Evolutionary conservation across 768 basidiomycete genomes (phyloP).

Genomic region (Boletellus ananiceps): DNA sequence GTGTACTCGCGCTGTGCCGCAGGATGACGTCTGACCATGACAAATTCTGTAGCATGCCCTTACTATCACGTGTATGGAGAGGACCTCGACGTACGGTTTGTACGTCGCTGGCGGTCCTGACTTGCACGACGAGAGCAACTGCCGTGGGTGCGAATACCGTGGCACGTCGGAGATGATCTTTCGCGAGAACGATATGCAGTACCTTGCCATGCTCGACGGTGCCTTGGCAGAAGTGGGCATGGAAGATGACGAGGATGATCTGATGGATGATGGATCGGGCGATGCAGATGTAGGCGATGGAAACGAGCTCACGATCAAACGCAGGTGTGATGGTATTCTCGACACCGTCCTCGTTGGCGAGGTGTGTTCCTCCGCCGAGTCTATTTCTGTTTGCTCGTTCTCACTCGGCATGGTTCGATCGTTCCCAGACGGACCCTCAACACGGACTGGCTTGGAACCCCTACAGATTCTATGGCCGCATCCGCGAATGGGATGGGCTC

Average conservation of each 20-base stretch:
- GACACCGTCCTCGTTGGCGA: conserved; percentile 62
- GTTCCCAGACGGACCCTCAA: conserved; percentile 41
- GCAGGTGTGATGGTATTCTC: conserved; percentile 48
- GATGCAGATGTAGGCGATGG: conserved; percentile 18
- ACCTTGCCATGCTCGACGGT: conserved; percentile 16
- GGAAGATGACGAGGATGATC: conserved; percentile 26
- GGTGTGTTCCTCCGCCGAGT: conserved; percentile 31
- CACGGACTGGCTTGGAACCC: conserved; percentile 47
- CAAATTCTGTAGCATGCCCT: neutral
- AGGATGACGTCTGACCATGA: conserved; percentile 1
- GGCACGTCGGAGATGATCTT: conserved; percentile 27
- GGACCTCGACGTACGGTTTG: conserved; percentile 37
- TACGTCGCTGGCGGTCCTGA: conserved; percentile 36
- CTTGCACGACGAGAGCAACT: conserved; percentile 41
- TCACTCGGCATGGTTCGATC: neutral
- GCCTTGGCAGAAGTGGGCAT: conserved; percentile 7
- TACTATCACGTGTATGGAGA: conserved; percentile 20
- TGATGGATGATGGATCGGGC: conserved; percentile 24
- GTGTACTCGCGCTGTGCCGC: conserved; percentile 9
- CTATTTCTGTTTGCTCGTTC: neutral
- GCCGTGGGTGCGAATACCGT: conserved; percentile 29
- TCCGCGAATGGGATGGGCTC: conserved; percentile 57
- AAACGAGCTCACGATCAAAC: conserved; percentile 21
- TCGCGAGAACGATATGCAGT: conserved; percentile 23
- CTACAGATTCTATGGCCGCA: conserved; percentile 48